Evolutionary conservation across 2,329 filamentous ascomycete genomes (phyloP).

Genomic region (Ophiocordyceps camponoti-rufipedis): DNA sequence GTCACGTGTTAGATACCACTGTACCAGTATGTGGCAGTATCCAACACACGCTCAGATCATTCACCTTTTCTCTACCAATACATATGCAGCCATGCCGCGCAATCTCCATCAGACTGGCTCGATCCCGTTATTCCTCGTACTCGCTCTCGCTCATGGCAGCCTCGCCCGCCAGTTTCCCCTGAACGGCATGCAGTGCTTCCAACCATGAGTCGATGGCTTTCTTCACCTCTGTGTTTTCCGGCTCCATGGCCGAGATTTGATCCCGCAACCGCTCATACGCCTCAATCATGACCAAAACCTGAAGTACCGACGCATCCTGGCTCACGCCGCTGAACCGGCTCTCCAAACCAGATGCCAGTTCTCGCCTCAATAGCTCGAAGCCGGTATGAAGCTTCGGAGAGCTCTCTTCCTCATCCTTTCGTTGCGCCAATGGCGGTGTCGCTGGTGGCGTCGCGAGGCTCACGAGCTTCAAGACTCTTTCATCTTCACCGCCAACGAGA

Average conservation of each 20-base stretch:
- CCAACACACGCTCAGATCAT: too few species aligned
- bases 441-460: slow-evolving; percentile 15
- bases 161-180: slow-evolving; percentile 13
- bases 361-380: slow-evolving; percentile 29
- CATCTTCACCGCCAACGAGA: slow-evolving; percentile 27
- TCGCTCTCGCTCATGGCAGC: slow-evolving; percentile 10
- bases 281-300: slow-evolving; percentile 39
- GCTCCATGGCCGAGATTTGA: slow-evolving; percentile 18
- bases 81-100: neutral
- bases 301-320: slow-evolving; percentile 23
- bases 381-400: slow-evolving; percentile 29
- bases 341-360: slow-evolving; percentile 25
- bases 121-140: slow-evolving; percentile 9
- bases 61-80: neutral
- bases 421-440: neutral
- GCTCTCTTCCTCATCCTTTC: slow-evolving; percentile 2
- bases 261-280: slow-evolving; percentile 35
- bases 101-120: slow-evolving; percentile 33
- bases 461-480: slow-evolving; percentile 23
- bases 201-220: slow-evolving; percentile 29
- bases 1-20: too few species aligned
- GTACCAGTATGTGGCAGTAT: too few species aligned
- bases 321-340: slow-evolving; percentile 7
- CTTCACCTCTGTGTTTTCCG: slow-evolving; percentile 12
- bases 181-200: slow-evolving; percentile 26